Evolutionary conservation across 495 filamentous ascomycete genomes (phyloP), one percentile per base, ranked within the genome.

Genomic region (Tuber melanosporum): DNA sequence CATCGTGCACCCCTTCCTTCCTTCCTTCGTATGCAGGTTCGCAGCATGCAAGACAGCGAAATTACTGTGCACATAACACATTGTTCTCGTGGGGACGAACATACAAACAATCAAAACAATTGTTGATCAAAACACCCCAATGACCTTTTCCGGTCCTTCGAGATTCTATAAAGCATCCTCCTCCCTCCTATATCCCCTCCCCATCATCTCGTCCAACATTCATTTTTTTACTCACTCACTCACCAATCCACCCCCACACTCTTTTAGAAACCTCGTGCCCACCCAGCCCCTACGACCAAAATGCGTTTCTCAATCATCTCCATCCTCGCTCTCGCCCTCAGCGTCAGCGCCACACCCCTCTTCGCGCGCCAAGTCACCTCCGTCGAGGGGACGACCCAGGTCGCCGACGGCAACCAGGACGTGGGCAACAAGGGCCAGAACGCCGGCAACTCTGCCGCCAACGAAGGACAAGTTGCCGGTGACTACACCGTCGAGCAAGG

Each of bases 371-470:
- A 75, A 9, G 79, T 52, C 26, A 32, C 77, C 41, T 73, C 77
- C 32, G 32, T 15, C 10, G 72, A 4, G 73, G 78, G 17, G 45
- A 79, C 52, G 45, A 80, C 57, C 5, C 57, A 66, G 2, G 57
- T 66, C 22, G 77, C 77, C 9, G 69, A 75, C 39, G 77, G 78
- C 15, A 73, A 80, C 73, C 77, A 79, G 19, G 52, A 79, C n/a
- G 78, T 86, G 12, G 79, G 79, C 1, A 80, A 80, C 79, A 57
- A 71, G 32, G 79, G 78, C 20, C 77, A 80, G 36, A 80, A 80
- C 10, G 74, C 77, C 5, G 77, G 77, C 12, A n/a, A n/a, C n/a
- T n/a, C n/a, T n/a, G n/a, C n/a, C n/a, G n/a, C n/a, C n/a, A n/a
- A n/a, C n/a, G n/a, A n/a, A n/a, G n/a, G n/a, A n/a, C n/a, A n/a